Evolutionary conservation across 2,329 filamentous ascomycete genomes (phyloP), one percentile per base, ranked within the genome.

Genomic region (Thelonectria discophora): DNA sequence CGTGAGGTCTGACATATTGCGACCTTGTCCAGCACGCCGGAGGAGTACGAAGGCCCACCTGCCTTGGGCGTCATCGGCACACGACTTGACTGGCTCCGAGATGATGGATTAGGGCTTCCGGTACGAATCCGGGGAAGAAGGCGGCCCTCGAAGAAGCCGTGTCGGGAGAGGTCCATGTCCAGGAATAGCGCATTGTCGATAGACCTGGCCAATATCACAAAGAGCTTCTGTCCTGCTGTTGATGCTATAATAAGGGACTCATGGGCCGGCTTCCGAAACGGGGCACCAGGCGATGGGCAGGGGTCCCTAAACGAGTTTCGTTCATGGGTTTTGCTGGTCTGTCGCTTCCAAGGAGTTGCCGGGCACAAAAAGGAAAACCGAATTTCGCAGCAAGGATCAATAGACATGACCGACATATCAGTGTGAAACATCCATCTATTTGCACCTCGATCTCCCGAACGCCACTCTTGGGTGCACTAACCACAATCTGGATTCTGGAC

Each of bases 201-300:
- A 37, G 39, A 10, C 15, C 32, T 17, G 9, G 40, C 21, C 52
- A 43, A 52, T 40, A 55, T 52, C 6, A 46, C 21, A n/a, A 13
- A 5, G 21, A 15, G 3, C 52, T 37, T 17, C 13, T 13, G 32
- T 34, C 13, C 32, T 34, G 32, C 10, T 20, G 42, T 51, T 32
- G 52, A 42, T 50, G 42, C 58, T 60, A 60, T 60, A 60, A 56
- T 40, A 60, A 60, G 58, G 47, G 40, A 40, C 37, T 56, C 52
- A 46, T 27, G 43, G 46, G 37, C 34, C 32, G 34, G 48, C 32
- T 52, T 52, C 39, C 51, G 47, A 47, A 60, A 56, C 11, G 47
- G 52, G 52, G 24, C 42, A 48, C 58, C 52, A 51, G 55, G 42
- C 17, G 17, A 56, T 51, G 52, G 15, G 52, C 58, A 60, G 58